These are phyloP conservation scores for Collybiopsis confluens DNA, from an alignment of 768 basidiomycete genomes.

Conservation along the genomic window DNA sequence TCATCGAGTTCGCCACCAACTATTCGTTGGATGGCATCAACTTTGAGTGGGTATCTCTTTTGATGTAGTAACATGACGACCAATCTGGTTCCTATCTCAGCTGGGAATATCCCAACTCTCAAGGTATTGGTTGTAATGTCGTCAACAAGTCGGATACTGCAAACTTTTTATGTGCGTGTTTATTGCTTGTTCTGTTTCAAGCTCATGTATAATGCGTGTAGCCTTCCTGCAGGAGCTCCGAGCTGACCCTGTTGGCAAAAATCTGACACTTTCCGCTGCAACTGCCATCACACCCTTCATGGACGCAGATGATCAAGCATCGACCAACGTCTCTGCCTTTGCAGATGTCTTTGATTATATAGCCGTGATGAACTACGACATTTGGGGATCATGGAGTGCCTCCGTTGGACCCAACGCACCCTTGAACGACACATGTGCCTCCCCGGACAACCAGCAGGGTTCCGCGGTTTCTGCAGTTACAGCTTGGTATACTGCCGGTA, in stretches of 20 bases:
- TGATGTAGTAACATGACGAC: neutral
- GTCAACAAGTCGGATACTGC: slow-evolving; percentile 58
- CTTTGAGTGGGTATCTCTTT: slow-evolving; percentile 37
- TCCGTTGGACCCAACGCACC: slow-evolving; percentile 85
- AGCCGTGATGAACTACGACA: slow-evolving; percentile 67
- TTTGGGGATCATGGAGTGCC: slow-evolving; percentile 60
- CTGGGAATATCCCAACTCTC: slow-evolving; percentile 81
- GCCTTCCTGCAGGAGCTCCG: slow-evolving; percentile 74
- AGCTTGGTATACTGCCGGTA: slow-evolving; percentile 71
- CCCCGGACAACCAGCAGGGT: slow-evolving; percentile 54
- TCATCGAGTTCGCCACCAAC: slow-evolving; percentile 43
- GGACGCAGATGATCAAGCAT: slow-evolving; percentile 47
- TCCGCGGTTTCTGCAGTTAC: slow-evolving; percentile 73
- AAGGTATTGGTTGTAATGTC: slow-evolving; percentile 71
- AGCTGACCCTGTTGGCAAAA: slow-evolving; percentile 41
- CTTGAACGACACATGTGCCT: slow-evolving; percentile 73
- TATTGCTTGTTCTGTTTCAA: neutral
- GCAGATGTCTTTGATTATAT: slow-evolving; percentile 58
- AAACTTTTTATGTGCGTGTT: slow-evolving; percentile 54
- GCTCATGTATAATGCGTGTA: too few species aligned
- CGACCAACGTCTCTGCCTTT: slow-evolving; percentile 66
- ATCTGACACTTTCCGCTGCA: slow-evolving; percentile 55
- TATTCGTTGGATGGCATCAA: slow-evolving; percentile 61
- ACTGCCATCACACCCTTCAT: slow-evolving; percentile 37
- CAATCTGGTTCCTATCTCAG: slow-evolving; percentile 30